phyloP scores from a whole-genome alignment of 2,329 filamentous ascomycete species.

The Colletotrichum cereale region DNA sequence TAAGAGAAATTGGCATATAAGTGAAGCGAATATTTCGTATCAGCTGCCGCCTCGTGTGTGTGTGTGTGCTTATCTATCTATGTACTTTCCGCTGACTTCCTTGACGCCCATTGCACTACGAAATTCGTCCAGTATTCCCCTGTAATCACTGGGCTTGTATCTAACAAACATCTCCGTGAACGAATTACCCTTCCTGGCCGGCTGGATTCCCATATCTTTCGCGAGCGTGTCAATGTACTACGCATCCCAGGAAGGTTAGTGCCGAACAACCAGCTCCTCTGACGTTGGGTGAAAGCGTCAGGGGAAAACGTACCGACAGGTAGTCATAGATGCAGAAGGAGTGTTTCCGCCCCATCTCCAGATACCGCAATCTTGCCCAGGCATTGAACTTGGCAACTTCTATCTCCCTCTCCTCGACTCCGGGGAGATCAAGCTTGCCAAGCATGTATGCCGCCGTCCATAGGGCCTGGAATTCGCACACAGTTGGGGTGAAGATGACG shows the following conservation, averaged over 20 bases:
- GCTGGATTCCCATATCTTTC: conserved; percentile 40
- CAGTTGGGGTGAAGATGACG: conserved; percentile 46
- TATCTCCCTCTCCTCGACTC: conserved; percentile 45
- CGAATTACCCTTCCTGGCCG: conserved; percentile 29
- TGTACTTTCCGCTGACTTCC: too few relatives aligned
- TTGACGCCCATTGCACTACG: background rate
- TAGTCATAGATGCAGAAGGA: conserved; percentile 50
- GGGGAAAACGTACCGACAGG: conserved; percentile 45
- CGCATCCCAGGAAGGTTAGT: background rate
- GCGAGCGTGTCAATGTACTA: conserved; percentile 43
- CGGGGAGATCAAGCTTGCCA: conserved; percentile 44
- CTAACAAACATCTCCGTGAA: background rate
- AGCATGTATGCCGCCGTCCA: conserved; percentile 49
- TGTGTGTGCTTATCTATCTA: too few relatives aligned
- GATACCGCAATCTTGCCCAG: conserved; percentile 51
- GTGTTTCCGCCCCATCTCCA: conserved; percentile 47
- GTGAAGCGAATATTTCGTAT: too few relatives aligned
- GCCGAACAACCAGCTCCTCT: background rate
- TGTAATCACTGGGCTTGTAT: background rate
- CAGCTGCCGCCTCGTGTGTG: too few relatives aligned
- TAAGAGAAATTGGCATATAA: too few relatives aligned
- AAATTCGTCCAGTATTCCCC: background rate
- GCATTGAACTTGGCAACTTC: conserved; percentile 49
- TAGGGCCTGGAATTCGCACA: conserved; percentile 48
- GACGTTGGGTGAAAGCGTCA: background rate